Base-by-base conservation (phyloP, 345 rosid genomes). In the Brassica cretica region DNA sequence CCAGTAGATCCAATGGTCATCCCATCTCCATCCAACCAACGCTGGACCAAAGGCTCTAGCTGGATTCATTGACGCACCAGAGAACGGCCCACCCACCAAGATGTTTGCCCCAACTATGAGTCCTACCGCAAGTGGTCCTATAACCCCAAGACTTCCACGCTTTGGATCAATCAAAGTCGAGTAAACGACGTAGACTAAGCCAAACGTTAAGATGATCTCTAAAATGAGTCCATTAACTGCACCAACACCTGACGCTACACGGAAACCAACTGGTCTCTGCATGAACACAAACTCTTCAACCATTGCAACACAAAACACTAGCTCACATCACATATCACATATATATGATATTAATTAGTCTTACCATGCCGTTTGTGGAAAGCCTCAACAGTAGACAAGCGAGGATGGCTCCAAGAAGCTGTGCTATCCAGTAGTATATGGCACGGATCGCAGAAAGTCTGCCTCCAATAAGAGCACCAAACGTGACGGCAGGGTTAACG, bases 401-500 rank as follows among this genome's bases (percentile, higher is more conserved):
- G 5, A 88, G 69, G 37, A 88, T 39, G n/a, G 96, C 85, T 6
- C 91, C 93, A 70, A 90, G 77, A 61, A 93, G 85, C 83, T 90
- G 96, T 78, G 94, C 96, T 24, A 88, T 61, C 94, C 94, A 90
- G 74, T 90, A 93, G 76, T 64, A 87, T 35, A 85, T 29, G 71
- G 91, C 91, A 2, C 90, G 88, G 19, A 92, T 21, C 5, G 82
- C 72, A 0, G 93, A 83, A 51, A 93, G 67, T 74, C 92, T 84
- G 2, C 96, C 96, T 7, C 94, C 93, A 2, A 90, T 71, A n/a
- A 90, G 90, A 32, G 92, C 85, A 33, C 89, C 94, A 5, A 89
- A 88, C 66, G 97, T 90, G 69, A 89, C 91, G 0, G 97, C 97
- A 0, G 97, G 95, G 74, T 92, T 92, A 2, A 92, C 81, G 11